Evolutionary conservation across 2,329 filamentous ascomycete species (phyloP).

Genomic region (Metarhizium brunneum): DNA sequence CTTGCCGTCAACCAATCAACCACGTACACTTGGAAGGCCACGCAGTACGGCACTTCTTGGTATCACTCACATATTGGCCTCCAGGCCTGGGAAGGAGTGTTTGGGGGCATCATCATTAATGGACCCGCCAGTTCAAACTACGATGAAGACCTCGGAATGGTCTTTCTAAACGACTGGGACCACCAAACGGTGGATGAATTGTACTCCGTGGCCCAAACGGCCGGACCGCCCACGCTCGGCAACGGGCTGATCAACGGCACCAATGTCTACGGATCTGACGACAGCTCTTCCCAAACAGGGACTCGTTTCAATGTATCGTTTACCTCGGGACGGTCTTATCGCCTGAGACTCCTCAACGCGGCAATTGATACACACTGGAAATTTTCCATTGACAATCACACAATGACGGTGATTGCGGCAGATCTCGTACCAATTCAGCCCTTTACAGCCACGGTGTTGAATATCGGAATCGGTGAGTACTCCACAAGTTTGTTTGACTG

Average conservation of each 20-base stretch:
- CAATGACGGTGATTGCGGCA: slow-evolving; percentile 45
- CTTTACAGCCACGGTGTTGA: slow-evolving; percentile 28
- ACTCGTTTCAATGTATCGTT: slow-evolving; percentile 28
- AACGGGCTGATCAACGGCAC: slow-evolving; percentile 38
- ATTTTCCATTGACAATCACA: slow-evolving; percentile 48
- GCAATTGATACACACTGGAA: slow-evolving; percentile 33
- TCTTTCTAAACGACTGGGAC: slow-evolving; percentile 52
- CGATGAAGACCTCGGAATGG: slow-evolving; percentile 51
- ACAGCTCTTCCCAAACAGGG: slow-evolving; percentile 19
- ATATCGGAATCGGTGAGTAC: too few species aligned
- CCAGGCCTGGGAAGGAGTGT: slow-evolving; percentile 43
- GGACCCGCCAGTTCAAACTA: slow-evolving; percentile 50
- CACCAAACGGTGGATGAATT: slow-evolving; percentile 33
- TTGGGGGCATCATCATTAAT: slow-evolving; percentile 52
- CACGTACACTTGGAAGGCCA: slow-evolving; percentile 49
- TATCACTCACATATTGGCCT: slow-evolving; percentile 52
- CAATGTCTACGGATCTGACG: slow-evolving; percentile 15
- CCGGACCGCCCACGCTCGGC: slow-evolving; percentile 18
- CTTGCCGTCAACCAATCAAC: slow-evolving; percentile 39
- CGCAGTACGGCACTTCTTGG: slow-evolving; percentile 46
- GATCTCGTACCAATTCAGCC: slow-evolving; percentile 51
- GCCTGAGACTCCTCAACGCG: slow-evolving; percentile 38
- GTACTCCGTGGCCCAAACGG: slow-evolving; percentile 7
- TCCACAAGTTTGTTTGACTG: too few species aligned
- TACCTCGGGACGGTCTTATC: slow-evolving; percentile 31